Percentiles rank a stretch among this genome's conserved stretches.
phyloP scores from a whole-genome alignment of 2,329 filamentous ascomycete genomes.

The Coniochaeta prunicola region DNA sequence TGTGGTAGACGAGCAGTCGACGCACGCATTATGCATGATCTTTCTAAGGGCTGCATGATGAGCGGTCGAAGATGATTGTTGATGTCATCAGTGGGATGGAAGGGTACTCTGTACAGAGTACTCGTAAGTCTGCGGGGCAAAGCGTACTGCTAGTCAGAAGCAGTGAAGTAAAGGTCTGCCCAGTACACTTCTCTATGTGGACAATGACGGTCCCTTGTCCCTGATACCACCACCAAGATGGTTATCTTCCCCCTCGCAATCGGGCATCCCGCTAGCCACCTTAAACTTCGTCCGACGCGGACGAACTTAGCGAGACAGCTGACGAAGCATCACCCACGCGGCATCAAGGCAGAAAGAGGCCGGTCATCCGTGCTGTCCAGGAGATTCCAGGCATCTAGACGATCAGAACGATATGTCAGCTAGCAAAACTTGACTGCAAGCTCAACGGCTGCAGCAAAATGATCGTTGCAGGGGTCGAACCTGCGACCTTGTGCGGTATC shows the following conservation, averaged over 20 bases:
- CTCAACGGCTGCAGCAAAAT: constrained; percentile 8
- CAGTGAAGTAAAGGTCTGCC: too few species aligned
- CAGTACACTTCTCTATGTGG: too few species aligned
- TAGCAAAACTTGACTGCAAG: background rate
- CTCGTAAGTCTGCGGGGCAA: too few species aligned
- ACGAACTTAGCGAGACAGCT: background rate
- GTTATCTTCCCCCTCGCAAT: too few species aligned
- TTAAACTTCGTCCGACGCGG: background rate
- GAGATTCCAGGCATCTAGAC: background rate
- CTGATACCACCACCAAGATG: too few species aligned
- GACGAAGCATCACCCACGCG: background rate
- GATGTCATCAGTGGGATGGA: background rate
- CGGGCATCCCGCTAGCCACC: too few species aligned
- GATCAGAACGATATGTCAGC: background rate
- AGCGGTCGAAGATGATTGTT: background rate
- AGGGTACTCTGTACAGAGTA: too few species aligned
- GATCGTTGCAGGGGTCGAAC: constrained; percentile 25
- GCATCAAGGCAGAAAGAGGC: too few species aligned
- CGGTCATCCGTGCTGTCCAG: too few species aligned
- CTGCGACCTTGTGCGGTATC: constrained; percentile 22
- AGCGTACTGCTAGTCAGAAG: too few species aligned
- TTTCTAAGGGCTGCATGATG: background rate
- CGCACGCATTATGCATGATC: background rate
- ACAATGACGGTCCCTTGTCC: too few species aligned
- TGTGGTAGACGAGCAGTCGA: too few species aligned